Base-by-base conservation (phyloP, 2,329 filamentous ascomycete species). In the Pseudogymnoascus sp. region DNA sequence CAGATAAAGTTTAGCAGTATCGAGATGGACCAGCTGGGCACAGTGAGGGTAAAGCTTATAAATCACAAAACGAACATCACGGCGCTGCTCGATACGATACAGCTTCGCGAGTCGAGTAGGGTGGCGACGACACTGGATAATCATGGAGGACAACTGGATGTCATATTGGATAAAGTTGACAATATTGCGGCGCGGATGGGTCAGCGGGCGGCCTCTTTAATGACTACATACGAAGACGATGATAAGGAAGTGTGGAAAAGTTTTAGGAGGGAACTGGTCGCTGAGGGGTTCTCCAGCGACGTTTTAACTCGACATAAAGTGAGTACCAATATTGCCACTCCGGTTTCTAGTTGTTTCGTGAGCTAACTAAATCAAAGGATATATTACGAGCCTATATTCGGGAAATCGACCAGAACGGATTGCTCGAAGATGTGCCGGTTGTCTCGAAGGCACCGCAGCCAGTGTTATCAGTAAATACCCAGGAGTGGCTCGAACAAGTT, bases 121-220 rank as follows among this genome's bases (percentile, higher is more conserved):
- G 68, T 75, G 66, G 64, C 72, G 62, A 67, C 67, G 18, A 62
- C 59, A 5, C 59, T 70, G 33, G 65, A 70, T 57, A 65, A 64
- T 43, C 62, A 68, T 8, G 65, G 66, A 64, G 70, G 74, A 16
- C 73, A 77, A 22, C 72, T 85, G 35, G 80, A 86, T 61, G 69
- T 70, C 6, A 84, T 86, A 67, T 81, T 84, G 70, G 79, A 83
- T 68, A 84, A 85, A 67, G 80, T 86, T 33, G 83, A 87, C 66
- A 72, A 72, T 30, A 80, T 86, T 64, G 83, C 84, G 2, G 70
- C 75, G 9, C 76, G 77, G 9, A 74, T 86, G 22, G 80, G 79
- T 58, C 74, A 74, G 9, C 75, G 76, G 35, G 58, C 59, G 73
- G 74, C 47, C 72, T 74, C 64, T 57, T 64, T 63, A 73, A 71